Evolutionary conservation across 805 yeast genomes (phyloP).

Genomic region (Starmerella apicola): DNA sequence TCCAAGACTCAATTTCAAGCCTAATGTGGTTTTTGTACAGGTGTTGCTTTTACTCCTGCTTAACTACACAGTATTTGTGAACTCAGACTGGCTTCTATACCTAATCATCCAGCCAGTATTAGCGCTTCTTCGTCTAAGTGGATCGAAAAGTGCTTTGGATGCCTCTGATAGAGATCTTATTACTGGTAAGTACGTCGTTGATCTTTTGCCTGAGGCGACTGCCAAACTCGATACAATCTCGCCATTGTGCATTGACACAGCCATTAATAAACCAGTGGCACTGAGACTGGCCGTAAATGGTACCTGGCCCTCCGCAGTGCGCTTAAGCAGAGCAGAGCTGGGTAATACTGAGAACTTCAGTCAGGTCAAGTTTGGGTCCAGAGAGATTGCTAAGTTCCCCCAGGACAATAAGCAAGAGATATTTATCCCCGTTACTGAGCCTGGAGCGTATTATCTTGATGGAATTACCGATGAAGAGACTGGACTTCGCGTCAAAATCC

Average conservation of each 20-base stretch:
- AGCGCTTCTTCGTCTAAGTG: neutral
- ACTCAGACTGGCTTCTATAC: constrained; percentile 32
- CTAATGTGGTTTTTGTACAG: constrained; percentile 40
- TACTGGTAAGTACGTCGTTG: constrained; percentile 69
- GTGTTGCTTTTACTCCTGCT: constrained; percentile 36
- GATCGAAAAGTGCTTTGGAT: neutral
- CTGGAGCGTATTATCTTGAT: constrained; percentile 67
- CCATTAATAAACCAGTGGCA: constrained; percentile 25
- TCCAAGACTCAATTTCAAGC: constrained; percentile 58
- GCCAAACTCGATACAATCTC: constrained; percentile 55
- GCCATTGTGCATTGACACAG: constrained; percentile 39
- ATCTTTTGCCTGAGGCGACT: constrained; percentile 82
- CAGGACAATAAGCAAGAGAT: constrained; percentile 23
- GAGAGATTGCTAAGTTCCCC: constrained; percentile 37
- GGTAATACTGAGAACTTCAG: constrained; percentile 2
- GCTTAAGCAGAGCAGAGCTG: constrained; percentile 33
- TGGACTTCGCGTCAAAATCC: constrained; percentile 38
- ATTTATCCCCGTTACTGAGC: constrained; percentile 49
- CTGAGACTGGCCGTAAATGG: constrained; percentile 76
- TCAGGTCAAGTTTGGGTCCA: constrained; percentile 40
- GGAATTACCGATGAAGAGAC: constrained; percentile 54
- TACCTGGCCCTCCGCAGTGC: constrained; percentile 51
- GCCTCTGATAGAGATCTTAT: constrained; percentile 3
- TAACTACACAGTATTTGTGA: constrained; percentile 33
- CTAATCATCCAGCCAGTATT: constrained; percentile 7